These are phyloP conservation scores for Fonsecaea monophora DNA, from an alignment of 2,329 filamentous ascomycete species.

Conservation along the genomic window DNA sequence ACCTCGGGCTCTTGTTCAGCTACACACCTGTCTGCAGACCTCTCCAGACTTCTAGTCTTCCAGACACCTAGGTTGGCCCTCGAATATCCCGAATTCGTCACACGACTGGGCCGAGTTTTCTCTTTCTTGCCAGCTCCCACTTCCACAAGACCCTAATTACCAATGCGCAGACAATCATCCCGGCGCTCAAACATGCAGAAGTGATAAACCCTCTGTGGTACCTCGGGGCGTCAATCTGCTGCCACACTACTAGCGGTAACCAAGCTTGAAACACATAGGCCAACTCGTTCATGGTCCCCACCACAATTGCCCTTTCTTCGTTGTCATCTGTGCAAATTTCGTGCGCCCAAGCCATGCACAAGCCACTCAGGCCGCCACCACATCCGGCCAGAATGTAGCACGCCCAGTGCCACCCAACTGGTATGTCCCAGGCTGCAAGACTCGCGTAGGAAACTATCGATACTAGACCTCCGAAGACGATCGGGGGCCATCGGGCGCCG, in stretches of 20 bases:
- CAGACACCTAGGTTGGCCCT: not conserved
- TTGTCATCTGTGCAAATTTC: conserved; percentile 56
- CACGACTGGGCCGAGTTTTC: conserved; percentile 14
- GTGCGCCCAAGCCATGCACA: conserved; percentile 62
- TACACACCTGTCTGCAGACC: not conserved
- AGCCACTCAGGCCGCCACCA: conserved; percentile 56
- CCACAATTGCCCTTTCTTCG: conserved; percentile 61
- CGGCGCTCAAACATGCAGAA: conserved; percentile 48
- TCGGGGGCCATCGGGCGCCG: conserved; percentile 68
- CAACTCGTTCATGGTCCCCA: conserved; percentile 72
- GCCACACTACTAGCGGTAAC: conserved; percentile 66
- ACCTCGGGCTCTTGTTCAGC: not conserved
- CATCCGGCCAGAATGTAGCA: conserved; percentile 64
- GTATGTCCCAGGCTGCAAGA: conserved; percentile 58
- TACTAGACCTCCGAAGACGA: conserved; percentile 61
- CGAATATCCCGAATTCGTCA: not conserved
- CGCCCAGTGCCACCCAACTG: conserved; percentile 66
- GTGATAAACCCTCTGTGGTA: conserved; percentile 69
- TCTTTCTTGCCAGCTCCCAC: conserved; percentile 45
- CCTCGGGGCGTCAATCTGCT: conserved; percentile 66
- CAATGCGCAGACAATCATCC: conserved; percentile 48
- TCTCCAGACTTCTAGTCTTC: not conserved
- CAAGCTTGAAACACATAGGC: conserved; percentile 73
- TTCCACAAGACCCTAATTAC: conserved; percentile 56
- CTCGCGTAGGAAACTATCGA: conserved; percentile 55